These are phyloP conservation scores for Colletotrichum falcatum DNA, from an alignment of 2,329 filamentous ascomycete species.

Conservation along the genomic window DNA sequence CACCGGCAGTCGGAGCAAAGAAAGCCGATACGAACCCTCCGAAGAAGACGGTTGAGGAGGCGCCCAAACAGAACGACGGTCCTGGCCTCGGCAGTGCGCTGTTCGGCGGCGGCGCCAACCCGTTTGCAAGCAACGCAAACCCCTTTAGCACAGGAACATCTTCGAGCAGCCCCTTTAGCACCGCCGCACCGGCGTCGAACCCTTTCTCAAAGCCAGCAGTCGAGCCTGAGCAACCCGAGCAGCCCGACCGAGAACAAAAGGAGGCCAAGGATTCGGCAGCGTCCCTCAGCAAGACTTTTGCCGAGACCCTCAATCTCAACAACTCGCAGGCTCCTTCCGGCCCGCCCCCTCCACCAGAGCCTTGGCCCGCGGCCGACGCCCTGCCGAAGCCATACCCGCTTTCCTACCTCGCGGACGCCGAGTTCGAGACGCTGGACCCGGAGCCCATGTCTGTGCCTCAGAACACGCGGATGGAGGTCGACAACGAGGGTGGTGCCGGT, in stretches of 20 bases:
- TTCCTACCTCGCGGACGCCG: slow-evolving; percentile 86
- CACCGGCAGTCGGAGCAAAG: slow-evolving; percentile 45
- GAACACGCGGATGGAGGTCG: slow-evolving; percentile 62
- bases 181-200: slow-evolving; percentile 45
- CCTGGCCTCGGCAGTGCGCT: slow-evolving; percentile 73
- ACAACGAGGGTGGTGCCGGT: slow-evolving; percentile 50
- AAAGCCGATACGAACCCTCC: slow-evolving; percentile 49
- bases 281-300: slow-evolving; percentile 71
- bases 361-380: slow-evolving; percentile 78
- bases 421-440: slow-evolving; percentile 87
- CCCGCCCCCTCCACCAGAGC: slow-evolving; percentile 64
- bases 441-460: slow-evolving; percentile 63
- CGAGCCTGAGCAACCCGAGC: slow-evolving; percentile 51
- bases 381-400: slow-evolving; percentile 80
- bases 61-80: slow-evolving; percentile 50
- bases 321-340: slow-evolving; percentile 54
- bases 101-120: slow-evolving; percentile 71
- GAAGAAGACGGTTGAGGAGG: slow-evolving; percentile 50
- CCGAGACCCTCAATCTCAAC: slow-evolving; percentile 82
- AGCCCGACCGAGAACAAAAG: slow-evolving; percentile 46
- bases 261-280: slow-evolving; percentile 43
- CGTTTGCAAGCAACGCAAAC: slow-evolving; percentile 66
- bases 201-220: slow-evolving; percentile 47
- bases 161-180: slow-evolving; percentile 60
- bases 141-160: slow-evolving; percentile 33